Conservation (phyloP, 768 basidiomycete genomes). For the Suillus bovinus region DNA sequence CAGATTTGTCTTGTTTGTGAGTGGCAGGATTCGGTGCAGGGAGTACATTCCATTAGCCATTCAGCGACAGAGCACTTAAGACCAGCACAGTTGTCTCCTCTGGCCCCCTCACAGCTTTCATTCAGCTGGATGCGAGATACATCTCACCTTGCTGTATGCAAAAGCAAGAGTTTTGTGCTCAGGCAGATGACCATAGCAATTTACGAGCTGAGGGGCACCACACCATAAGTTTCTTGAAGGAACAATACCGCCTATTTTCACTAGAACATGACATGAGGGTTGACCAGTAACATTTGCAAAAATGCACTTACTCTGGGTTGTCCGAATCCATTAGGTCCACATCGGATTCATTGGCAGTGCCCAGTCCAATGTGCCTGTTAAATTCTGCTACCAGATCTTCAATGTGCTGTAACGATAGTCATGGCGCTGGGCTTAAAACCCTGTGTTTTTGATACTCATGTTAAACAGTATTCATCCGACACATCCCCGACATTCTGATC, state of each 20-base stretch:
- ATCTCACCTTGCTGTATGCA: not conserved
- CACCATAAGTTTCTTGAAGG: not conserved
- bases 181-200: not conserved
- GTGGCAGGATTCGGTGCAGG: no score
- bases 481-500: no score
- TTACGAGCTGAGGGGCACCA: not conserved
- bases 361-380: not conserved
- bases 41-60: no score
- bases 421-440: no score
- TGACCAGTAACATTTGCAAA: not conserved
- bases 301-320: not conserved
- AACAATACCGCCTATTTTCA: not conserved
- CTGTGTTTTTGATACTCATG: no score
- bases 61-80: no score
- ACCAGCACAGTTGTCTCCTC: no score
- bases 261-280: not conserved
- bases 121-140: not conserved
- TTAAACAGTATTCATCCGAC: no score
- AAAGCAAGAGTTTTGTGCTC: not conserved
- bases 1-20: no score
- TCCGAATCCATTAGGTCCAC: not conserved
- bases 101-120: no score
- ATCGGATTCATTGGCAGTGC: not conserved
- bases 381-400: not conserved
- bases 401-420: no score